A percentile compares a stretch with the other conserved stretches of the same genome.
phyloP scores from a whole-genome alignment of 495 filamentous ascomycete genomes.

The Aspergillus asperescens region DNA sequence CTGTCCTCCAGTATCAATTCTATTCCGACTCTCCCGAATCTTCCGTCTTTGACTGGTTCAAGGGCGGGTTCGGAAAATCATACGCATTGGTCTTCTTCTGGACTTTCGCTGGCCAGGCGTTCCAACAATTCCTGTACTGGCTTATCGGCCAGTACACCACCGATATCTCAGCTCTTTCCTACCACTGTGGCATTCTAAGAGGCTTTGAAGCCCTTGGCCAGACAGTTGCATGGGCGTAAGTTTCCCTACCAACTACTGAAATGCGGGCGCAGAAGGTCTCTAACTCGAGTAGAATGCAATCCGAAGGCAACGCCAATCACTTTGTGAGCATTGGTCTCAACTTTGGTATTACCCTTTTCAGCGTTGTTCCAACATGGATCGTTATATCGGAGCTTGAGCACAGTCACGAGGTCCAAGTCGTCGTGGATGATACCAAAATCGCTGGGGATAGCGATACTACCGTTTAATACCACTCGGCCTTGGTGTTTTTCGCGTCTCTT shows the following conservation, averaged over 20 bases:
- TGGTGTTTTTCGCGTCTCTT: neutral
- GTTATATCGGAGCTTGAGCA: constrained; percentile 31
- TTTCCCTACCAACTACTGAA: neutral
- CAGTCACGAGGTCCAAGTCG: constrained; percentile 30
- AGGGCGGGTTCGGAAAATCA: constrained; percentile 27
- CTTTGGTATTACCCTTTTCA: constrained; percentile 30
- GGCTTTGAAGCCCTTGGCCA: constrained; percentile 33
- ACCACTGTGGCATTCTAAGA: constrained; percentile 31
- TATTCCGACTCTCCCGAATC: constrained; percentile 20
- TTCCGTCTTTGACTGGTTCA: constrained; percentile 33
- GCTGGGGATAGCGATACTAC: neutral
- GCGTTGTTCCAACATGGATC: constrained; percentile 32
- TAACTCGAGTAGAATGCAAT: constrained; percentile 25
- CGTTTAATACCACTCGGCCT: neutral
- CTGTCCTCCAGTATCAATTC: constrained; percentile 28
- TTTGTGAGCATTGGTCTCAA: constrained; percentile 34
- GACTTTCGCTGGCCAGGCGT: constrained; percentile 29
- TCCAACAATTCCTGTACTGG: constrained; percentile 36
- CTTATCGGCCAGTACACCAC: constrained; percentile 32
- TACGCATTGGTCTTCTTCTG: constrained; percentile 34
- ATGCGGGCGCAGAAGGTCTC: neutral
- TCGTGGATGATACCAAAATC: constrained; percentile 17
- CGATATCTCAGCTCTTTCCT: constrained; percentile 29
- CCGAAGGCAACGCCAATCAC: constrained; percentile 29
- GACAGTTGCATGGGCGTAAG: constrained; percentile 32